phyloP scores from a whole-genome alignment of 108 stramenopile genomes.

The Skeletonema tropicum region DNA sequence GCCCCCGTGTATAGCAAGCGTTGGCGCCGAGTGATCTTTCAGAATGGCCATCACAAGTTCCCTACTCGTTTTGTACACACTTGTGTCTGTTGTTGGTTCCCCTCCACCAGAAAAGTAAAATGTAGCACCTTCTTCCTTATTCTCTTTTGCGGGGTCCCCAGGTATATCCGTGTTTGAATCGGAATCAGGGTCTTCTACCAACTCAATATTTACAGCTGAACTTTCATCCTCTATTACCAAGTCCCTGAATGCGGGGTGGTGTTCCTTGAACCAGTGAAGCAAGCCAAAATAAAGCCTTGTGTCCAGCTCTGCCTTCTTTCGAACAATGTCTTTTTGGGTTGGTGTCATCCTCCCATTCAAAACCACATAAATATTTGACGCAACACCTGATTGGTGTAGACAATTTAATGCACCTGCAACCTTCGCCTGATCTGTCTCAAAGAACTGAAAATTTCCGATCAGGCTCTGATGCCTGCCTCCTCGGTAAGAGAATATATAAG shows the following conservation, averaged over 20 bases:
- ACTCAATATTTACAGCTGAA: background rate
- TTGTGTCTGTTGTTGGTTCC: background rate
- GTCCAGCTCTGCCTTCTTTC: background rate
- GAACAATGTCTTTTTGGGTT: conserved; percentile 11
- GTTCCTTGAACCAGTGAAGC: background rate
- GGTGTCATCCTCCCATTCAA: conserved; percentile 30
- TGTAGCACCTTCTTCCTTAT: background rate
- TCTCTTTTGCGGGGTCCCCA: background rate
- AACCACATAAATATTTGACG: conserved; percentile 18
- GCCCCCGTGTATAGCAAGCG: background rate
- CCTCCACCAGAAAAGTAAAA: background rate
- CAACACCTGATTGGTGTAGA: background rate
- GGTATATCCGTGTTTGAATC: background rate
- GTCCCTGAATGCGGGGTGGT: background rate
- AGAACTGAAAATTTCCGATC: conserved; percentile 25
- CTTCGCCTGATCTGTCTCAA: conserved; percentile 18
- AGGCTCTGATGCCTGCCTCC: conserved; percentile 19
- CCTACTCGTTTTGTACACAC: background rate
- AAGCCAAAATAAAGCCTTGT: background rate
- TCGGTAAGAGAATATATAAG: conserved; percentile 18
- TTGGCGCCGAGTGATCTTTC: background rate
- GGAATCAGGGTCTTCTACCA: background rate
- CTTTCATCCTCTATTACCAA: background rate
- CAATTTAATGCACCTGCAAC: conserved; percentile 23
- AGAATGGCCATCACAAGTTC: background rate